phyloP scores from a whole-genome alignment of 768 basidiomycete species.

The Mycena leptocephala region DNA sequence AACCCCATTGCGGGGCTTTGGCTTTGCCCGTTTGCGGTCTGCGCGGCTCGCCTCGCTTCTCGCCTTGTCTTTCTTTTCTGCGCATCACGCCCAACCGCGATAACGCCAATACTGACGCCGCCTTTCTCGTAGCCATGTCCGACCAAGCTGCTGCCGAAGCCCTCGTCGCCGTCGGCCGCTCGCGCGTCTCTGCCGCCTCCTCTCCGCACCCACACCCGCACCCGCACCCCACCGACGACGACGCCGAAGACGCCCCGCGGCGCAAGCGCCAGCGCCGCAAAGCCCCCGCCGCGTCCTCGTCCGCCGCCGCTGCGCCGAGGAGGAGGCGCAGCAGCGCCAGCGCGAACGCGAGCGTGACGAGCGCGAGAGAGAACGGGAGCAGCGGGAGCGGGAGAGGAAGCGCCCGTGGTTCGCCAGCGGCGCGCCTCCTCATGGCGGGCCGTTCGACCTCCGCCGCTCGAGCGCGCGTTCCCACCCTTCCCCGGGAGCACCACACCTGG shows the following conservation, averaged over 20 bases:
- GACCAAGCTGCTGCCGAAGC: conserved; percentile 94
- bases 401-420: conserved; percentile 46
- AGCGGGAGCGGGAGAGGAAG: conserved; percentile 44
- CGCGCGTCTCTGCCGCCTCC: conserved; percentile 25
- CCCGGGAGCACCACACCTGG: background rate
- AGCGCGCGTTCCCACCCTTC: conserved; percentile 27
- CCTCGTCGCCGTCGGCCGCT: conserved; percentile 86
- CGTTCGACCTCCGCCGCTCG: conserved; percentile 48
- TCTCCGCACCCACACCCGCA: conserved; percentile 35
- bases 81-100: no score
- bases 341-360: conserved; percentile 39
- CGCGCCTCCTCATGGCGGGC: conserved; percentile 43
- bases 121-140: conserved; percentile 63
- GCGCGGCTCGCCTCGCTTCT: background rate
- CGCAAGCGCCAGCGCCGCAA: conserved; percentile 72
- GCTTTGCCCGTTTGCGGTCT: no score
- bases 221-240: conserved; percentile 58
- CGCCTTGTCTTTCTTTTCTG: background rate
- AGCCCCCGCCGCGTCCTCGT: conserved; percentile 40
- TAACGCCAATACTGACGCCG: background rate
- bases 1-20: background rate
- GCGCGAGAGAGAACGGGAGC: conserved; percentile 43
- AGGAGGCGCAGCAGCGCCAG: conserved; percentile 42
- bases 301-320: conserved; percentile 40
- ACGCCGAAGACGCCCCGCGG: conserved; percentile 66